phyloP scores from a whole-genome alignment of 2,329 filamentous ascomycete genomes.

The Aspergillus persii region DNA sequence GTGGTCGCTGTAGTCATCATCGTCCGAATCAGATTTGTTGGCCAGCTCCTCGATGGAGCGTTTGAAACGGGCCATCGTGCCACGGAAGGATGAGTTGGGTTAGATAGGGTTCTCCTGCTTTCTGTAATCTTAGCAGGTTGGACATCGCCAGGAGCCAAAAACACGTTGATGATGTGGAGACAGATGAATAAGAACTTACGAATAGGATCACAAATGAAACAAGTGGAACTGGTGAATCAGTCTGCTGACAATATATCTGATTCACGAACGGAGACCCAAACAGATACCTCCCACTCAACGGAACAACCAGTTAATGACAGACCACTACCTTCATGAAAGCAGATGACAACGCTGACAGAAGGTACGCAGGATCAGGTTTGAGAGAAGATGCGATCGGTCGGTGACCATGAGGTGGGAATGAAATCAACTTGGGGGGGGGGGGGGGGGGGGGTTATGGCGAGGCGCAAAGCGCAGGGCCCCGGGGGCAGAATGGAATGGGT shows the following conservation, averaged over 20 bases:
- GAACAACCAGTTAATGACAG: background rate
- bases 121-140: background rate
- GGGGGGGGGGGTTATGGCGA: background rate
- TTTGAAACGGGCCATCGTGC: constrained; percentile 38
- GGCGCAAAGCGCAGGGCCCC: constrained; percentile 10
- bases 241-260: background rate
- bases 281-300: constrained; percentile 7
- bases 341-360: background rate
- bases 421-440: background rate
- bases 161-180: background rate
- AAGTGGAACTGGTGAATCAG: background rate
- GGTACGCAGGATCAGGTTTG: constrained; percentile 15
- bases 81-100: constrained; percentile 4
- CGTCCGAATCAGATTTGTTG: constrained; percentile 45
- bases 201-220: background rate
- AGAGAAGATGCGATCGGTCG: background rate
- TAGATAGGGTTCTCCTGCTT: background rate
- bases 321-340: background rate
- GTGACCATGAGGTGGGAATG: constrained; percentile 21
- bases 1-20: constrained; percentile 46
- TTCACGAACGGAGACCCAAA: constrained; percentile 5
- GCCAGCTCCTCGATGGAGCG: constrained; percentile 44
- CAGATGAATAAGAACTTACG: background rate
- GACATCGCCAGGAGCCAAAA: background rate
- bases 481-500: background rate